These are phyloP conservation scores for Paxillus ammoniavirescens DNA, from an alignment of 768 basidiomycete genomes.

Conservation along the genomic window DNA sequence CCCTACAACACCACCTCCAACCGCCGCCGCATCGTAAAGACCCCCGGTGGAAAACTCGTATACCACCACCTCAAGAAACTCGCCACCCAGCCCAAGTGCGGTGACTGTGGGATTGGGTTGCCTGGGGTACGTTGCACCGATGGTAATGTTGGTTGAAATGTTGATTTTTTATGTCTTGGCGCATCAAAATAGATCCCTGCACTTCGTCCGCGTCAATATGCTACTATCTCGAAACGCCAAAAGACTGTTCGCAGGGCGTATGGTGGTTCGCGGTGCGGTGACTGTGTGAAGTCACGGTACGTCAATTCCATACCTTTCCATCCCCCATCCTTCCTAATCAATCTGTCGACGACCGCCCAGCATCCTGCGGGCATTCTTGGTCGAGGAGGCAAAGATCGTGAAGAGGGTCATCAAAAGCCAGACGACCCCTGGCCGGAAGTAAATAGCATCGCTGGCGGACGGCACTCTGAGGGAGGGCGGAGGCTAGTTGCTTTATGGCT, in stretches of 20 bases:
- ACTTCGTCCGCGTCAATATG: conserved; percentile 94
- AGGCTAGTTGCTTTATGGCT: conserved; percentile 10
- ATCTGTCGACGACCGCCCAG: conserved; percentile 38
- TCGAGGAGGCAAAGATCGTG: conserved; percentile 99
- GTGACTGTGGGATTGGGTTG: conserved; percentile 94
- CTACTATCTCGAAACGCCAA: conserved; percentile 93
- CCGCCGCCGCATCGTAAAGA: conserved; percentile 94
- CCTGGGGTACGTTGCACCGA: conserved; percentile 74
- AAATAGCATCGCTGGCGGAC: conserved; percentile 4
- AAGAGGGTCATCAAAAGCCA: conserved; percentile 98
- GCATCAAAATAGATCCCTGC: conserved; percentile 71
- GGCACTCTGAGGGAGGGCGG: background rate
- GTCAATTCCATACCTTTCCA: conserved; percentile 23
- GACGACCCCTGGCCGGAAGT: conserved; percentile 29
- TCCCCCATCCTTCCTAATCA: background rate
- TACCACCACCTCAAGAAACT: conserved; percentile 98
- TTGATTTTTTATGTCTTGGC: conserved; percentile 1
- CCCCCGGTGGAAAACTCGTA: conserved; percentile 96
- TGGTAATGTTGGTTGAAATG: background rate
- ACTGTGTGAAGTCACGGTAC: conserved; percentile 93
- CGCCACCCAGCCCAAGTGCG: conserved; percentile 90
- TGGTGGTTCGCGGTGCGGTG: conserved; percentile 95
- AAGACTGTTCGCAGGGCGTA: conserved; percentile 97
- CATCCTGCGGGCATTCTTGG: conserved; percentile 96
- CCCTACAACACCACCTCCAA: conserved; percentile 98